Evolutionary conservation across 805 yeast genomes (phyloP).

Genomic region (Sugiyamaella americana): DNA sequence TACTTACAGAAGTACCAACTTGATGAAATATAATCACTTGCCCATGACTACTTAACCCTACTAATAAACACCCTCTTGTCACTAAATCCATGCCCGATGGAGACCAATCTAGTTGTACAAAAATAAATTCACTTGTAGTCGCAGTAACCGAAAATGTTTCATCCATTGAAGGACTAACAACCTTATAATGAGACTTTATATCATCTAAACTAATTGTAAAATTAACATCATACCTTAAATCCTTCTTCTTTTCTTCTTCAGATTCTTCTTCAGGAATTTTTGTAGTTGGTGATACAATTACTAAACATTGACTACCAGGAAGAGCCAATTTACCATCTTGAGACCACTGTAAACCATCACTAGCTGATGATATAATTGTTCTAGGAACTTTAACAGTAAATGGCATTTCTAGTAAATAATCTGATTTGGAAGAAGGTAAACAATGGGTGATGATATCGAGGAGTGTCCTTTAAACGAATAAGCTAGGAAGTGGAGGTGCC

Average conservation of each 20-base stretch:
- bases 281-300: background rate
- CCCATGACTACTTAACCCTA: conserved; percentile 13
- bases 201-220: background rate
- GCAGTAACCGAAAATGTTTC: conserved; percentile 12
- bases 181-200: background rate
- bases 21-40: conserved; percentile 17
- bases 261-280: background rate
- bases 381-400: conserved; percentile 2
- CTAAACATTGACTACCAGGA: conserved; percentile 4
- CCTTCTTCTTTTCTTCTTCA: background rate
- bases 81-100: conserved; percentile 18
- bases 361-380: conserved; percentile 5
- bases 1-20: conserved; percentile 10
- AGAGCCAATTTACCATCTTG: conserved; percentile 21
- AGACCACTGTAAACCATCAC: conserved; percentile 22
- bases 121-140: conserved; percentile 10
- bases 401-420: no score
- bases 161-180: conserved; percentile 3
- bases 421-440: no score
- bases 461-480: no score
- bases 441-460: no score
- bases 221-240: background rate
- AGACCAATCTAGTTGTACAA: conserved; percentile 21
- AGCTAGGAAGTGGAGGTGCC: no score
- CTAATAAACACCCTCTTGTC: conserved; percentile 8